Conservation (phyloP, 192 early-diverging fungal species). For the Rhizophagus clarus region DNA sequence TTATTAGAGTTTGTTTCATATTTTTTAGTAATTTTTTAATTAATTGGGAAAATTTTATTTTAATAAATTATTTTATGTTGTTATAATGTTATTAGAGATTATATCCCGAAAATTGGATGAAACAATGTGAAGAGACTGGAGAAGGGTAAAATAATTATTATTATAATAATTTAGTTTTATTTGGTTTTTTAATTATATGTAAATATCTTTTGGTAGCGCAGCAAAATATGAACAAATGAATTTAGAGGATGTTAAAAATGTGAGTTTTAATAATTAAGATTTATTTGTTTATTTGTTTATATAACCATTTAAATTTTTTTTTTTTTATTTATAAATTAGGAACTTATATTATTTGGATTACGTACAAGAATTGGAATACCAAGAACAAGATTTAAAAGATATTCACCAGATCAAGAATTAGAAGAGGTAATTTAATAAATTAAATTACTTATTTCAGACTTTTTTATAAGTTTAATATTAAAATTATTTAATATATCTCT, state of each 20-base stretch:
- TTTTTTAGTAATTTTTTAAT: no score
- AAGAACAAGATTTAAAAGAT: slow-evolving; percentile 32
- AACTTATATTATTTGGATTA: slow-evolving; percentile 54
- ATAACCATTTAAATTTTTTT: slow-evolving; percentile 13
- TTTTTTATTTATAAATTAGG: slow-evolving; percentile 33
- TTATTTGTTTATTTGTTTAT: not conserved
- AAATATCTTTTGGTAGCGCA: slow-evolving; percentile 16
- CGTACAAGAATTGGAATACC: slow-evolving; percentile 49
- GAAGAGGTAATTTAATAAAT: slow-evolving; percentile 39
- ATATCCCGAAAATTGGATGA: slow-evolving; percentile 57
- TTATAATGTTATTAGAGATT: slow-evolving; percentile 44
- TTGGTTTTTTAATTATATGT: not conserved
- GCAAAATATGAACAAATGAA: slow-evolving; percentile 24
- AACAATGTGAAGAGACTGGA: slow-evolving; percentile 43
- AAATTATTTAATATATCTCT: not conserved
- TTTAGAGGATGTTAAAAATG: slow-evolving; percentile 31
- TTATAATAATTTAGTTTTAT: not conserved
- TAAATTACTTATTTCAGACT: no score
- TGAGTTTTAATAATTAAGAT: slow-evolving; percentile 14
- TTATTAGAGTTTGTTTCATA: slow-evolving; percentile 46
- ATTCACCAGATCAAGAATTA: slow-evolving; percentile 38
- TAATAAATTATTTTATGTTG: no score
- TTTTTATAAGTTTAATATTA: not conserved
- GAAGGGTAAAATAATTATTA: slow-evolving; percentile 42
- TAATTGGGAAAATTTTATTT: not conserved